Percentiles rank a stretch among this genome's conserved stretches.
Evolutionary conservation across 805 yeast species (phyloP).

Genomic region (Metschnikowia sp.): DNA sequence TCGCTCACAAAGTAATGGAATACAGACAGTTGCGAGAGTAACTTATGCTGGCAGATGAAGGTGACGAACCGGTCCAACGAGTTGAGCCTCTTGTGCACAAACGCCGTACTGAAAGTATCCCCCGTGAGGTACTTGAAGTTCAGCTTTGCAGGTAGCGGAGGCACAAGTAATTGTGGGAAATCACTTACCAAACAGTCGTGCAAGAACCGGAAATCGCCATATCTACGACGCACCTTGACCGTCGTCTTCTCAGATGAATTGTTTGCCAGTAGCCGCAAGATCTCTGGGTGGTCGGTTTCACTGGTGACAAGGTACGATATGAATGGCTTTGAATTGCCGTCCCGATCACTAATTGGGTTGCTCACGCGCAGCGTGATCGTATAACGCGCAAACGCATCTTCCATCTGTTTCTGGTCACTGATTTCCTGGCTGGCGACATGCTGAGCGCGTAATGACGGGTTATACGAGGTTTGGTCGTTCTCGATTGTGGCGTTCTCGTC

Average conservation of each 20-base stretch:
- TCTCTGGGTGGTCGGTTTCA: constrained; percentile 57
- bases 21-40: constrained; percentile 63
- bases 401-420: constrained; percentile 11
- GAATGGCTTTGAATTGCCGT: constrained; percentile 67
- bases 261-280: constrained; percentile 29
- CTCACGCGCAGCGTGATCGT: constrained; percentile 37
- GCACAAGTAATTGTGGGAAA: constrained; percentile 80
- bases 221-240: constrained; percentile 69
- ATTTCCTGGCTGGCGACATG: background rate
- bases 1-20: constrained; percentile 67
- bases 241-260: constrained; percentile 18
- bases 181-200: constrained; percentile 73
- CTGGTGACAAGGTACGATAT: constrained; percentile 71
- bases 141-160: constrained; percentile 92
- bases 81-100: constrained; percentile 77
- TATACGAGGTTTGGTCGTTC: background rate
- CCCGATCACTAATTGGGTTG: constrained; percentile 67
- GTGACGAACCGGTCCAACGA: constrained; percentile 74
- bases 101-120: constrained; percentile 81
- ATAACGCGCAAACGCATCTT: constrained; percentile 15
- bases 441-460: background rate
- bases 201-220: constrained; percentile 79
- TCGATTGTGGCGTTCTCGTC: background rate
- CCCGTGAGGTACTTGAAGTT: constrained; percentile 91
- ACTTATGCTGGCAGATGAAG: constrained; percentile 72